Conservation (phyloP, 2,329 filamentous ascomycete species). For the Trichoderma harzianum region DNA sequence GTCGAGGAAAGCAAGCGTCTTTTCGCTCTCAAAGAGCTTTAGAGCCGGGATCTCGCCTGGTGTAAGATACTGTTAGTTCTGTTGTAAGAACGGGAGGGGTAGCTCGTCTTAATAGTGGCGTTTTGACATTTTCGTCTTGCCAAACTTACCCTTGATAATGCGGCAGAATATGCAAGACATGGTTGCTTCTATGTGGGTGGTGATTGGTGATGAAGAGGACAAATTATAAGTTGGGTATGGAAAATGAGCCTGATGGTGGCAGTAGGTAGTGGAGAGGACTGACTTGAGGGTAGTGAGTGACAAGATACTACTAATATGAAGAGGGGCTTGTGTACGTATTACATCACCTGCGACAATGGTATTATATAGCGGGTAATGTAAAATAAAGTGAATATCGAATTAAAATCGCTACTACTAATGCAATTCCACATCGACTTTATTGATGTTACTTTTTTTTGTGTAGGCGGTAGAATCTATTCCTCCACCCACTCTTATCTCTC, state of each 20-base stretch:
- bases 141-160: conserved; percentile 77
- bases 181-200: not conserved
- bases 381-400: not conserved
- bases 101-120: not conserved
- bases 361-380: not conserved
- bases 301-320: not conserved
- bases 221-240: not conserved
- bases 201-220: not conserved
- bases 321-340: conserved; percentile 6
- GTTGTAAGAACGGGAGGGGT: not conserved
- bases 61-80: not conserved
- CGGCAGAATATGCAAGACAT: conserved; percentile 87
- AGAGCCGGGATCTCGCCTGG: conserved; percentile 91
- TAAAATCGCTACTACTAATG: not conserved
- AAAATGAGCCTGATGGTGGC: not conserved
- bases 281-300: not conserved
- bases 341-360: not conserved
- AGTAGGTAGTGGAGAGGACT: not conserved
- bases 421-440: not conserved
- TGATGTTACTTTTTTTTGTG: not conserved
- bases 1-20: conserved; percentile 92
- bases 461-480: too few relatives aligned
- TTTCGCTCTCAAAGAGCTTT: conserved; percentile 94
- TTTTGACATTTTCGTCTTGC: not conserved
- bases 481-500: not conserved